Percentiles rank a stretch among this genome's conserved stretches.
Evolutionary conservation across 371 early-diverging fungal genomes (phyloP).

Genomic region (Phascolomyces articulosus): DNA sequence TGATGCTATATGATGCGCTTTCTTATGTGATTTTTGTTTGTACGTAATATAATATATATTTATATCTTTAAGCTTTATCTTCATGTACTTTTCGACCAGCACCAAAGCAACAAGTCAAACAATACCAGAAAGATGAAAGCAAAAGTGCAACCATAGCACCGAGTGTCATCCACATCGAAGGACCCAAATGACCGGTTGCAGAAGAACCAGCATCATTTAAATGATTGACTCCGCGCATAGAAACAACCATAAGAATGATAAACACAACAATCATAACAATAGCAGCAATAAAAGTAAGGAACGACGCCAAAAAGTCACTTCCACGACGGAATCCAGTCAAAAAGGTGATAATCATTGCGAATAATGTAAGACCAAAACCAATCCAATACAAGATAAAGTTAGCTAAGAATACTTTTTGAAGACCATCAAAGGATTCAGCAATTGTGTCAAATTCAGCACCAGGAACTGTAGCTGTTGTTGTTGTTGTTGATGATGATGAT

Average conservation of each 20-base stretch:
- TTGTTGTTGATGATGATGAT: too few species aligned
- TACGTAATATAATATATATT: neutral
- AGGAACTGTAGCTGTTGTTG: neutral
- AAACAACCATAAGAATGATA: slow-evolving; percentile 30
- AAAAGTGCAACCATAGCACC: slow-evolving; percentile 32
- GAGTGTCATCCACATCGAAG: slow-evolving; percentile 34
- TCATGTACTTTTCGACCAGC: slow-evolving; percentile 23
- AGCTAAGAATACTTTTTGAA: slow-evolving; percentile 25
- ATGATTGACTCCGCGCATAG: slow-evolving; percentile 36
- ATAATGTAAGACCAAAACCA: slow-evolving; percentile 29
- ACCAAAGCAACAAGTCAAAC: slow-evolving; percentile 26
- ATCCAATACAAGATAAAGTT: slow-evolving; percentile 39
- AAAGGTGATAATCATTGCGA: slow-evolving; percentile 27
- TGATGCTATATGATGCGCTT: too few species aligned
- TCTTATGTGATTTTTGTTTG: too few species aligned
- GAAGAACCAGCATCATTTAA: slow-evolving; percentile 21
- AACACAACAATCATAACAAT: slow-evolving; percentile 32
- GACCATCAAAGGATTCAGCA: slow-evolving; percentile 10
- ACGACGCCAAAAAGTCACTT: slow-evolving; percentile 22
- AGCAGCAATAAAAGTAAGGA: slow-evolving; percentile 33
- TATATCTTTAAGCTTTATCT: slow-evolving; percentile 17
- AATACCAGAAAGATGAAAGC: slow-evolving; percentile 30
- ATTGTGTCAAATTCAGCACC: neutral
- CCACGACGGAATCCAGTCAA: slow-evolving; percentile 26
- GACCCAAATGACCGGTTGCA: slow-evolving; percentile 33